A percentile compares a stretch with the other conserved stretches of the same genome.
Conservation (phyloP, 768 basidiomycete genomes). For the Mycena leptocephala region DNA sequence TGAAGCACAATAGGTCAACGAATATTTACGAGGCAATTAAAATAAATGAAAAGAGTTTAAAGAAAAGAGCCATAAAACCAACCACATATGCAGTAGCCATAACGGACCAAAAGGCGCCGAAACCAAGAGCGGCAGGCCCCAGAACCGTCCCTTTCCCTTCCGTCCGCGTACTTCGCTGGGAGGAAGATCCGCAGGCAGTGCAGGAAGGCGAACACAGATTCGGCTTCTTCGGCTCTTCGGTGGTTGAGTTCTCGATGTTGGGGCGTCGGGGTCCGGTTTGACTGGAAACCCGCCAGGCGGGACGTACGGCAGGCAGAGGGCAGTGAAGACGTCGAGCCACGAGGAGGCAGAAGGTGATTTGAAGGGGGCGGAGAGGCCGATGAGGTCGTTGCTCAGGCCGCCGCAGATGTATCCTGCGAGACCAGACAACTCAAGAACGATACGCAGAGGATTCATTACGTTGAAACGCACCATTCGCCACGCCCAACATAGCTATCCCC, state of each 20-base stretch:
- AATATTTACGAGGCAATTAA: too few species aligned
- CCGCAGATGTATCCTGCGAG: conserved; percentile 27
- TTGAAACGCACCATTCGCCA: conserved; percentile 20
- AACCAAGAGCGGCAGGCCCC: conserved; percentile 23
- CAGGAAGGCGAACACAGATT: conserved; percentile 14
- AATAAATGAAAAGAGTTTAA: too few species aligned
- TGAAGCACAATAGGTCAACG: too few species aligned
- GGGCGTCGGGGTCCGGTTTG: background rate
- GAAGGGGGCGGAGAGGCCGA: conserved; percentile 28
- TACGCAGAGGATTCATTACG: too few species aligned
- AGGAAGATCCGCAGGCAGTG: conserved; percentile 25
- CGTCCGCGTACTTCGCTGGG: conserved; percentile 18
- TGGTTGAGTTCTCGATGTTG: background rate
- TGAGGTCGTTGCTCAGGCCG: conserved; percentile 18
- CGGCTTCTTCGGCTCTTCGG: background rate
- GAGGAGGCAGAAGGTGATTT: conserved; percentile 34
- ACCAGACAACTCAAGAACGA: too few species aligned
- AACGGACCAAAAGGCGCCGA: conserved; percentile 22
- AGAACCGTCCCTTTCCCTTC: conserved; percentile 4
- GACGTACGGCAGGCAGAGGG: conserved; percentile 25
- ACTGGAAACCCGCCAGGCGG: conserved; percentile 5
- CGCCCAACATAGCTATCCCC: conserved; percentile 30
- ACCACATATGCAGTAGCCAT: conserved; percentile 31
- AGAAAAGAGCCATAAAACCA: background rate
- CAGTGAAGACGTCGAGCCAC: conserved; percentile 28